A percentile compares a stretch with the other conserved stretches of the same genome.
These are phyloP conservation scores for Stentor coeruleus DNA, from an alignment of 73 alveolate species.

Conservation along the genomic window DNA sequence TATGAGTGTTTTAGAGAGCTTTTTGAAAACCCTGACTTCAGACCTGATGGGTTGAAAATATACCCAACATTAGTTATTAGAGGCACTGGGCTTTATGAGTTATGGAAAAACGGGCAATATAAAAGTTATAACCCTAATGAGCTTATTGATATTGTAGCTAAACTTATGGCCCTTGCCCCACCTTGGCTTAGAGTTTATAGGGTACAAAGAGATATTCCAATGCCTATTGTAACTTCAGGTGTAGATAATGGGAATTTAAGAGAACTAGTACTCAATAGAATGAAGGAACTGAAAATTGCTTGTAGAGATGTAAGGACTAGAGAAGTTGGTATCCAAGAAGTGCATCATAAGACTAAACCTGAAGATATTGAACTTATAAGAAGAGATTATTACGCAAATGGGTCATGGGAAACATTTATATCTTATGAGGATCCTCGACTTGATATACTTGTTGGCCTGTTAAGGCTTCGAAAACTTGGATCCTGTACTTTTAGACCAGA, in stretches of 20 bases:
- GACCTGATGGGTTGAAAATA: slow-evolving; percentile 97
- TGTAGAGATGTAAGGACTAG: slow-evolving; percentile 98
- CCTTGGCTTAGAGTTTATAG: slow-evolving; percentile 98
- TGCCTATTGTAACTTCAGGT: slow-evolving; percentile 98
- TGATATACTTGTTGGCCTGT: slow-evolving; percentile 92
- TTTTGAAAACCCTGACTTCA: slow-evolving; percentile 94
- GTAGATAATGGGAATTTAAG: slow-evolving; percentile 97
- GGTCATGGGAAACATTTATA: slow-evolving; percentile 98
- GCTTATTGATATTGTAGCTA: slow-evolving; percentile 91
- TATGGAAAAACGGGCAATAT: slow-evolving; percentile 95
- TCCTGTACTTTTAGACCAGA: slow-evolving; percentile 82
- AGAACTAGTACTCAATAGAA: slow-evolving; percentile 91
- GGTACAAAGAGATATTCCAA: slow-evolving; percentile 96
- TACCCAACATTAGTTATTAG: slow-evolving; percentile 97
- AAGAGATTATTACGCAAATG: slow-evolving; percentile 96
- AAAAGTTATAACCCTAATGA: slow-evolving; percentile 93
- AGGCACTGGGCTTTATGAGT: slow-evolving; percentile 98
- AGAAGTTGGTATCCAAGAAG: slow-evolving; percentile 97
- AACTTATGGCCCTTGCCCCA: slow-evolving; percentile 91
- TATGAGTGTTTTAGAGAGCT: slow-evolving; percentile 94
- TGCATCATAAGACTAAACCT: slow-evolving; percentile 90
- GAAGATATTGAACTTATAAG: slow-evolving; percentile 94
- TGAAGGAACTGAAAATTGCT: slow-evolving; percentile 94
- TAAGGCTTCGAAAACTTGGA: slow-evolving; percentile 91
- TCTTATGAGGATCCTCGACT: slow-evolving; percentile 96